A percentile compares a stretch with the other conserved stretches of the same genome.
Conservation (phyloP, 805 yeast genomes). For the Scheffersomyces stipitis region DNA sequence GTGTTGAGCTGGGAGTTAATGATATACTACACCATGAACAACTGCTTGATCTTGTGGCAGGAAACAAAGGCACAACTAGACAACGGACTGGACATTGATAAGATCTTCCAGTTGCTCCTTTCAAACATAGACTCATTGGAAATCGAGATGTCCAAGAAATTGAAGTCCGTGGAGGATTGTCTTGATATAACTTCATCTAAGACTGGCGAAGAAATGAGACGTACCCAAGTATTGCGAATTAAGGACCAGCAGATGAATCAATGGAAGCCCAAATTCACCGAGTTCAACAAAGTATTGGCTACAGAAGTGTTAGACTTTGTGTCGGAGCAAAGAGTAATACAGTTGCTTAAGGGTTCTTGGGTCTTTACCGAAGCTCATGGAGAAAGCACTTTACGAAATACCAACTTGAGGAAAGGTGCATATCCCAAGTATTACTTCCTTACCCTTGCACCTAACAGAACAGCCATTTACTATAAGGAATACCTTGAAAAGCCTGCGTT, state of each 20-base stretch:
- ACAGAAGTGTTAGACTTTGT: conserved; percentile 69
- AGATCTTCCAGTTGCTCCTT: conserved; percentile 46
- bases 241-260: conserved; percentile 32
- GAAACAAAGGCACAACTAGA: conserved; percentile 51
- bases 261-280: conserved; percentile 48
- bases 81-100: conserved; percentile 49
- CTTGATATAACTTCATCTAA: conserved; percentile 39
- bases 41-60: conserved; percentile 64
- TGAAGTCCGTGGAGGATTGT: conserved; percentile 43
- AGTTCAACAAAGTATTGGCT: conserved; percentile 50
- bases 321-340: conserved; percentile 70
- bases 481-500: conserved; percentile 46
- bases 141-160: conserved; percentile 14
- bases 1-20: conserved; percentile 54
- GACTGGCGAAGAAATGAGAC: conserved; percentile 52
- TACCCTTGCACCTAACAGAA: conserved; percentile 66
- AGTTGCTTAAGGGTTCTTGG: conserved; percentile 79
- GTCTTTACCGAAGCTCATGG: conserved; percentile 63
- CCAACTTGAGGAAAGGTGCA: conserved; percentile 13
- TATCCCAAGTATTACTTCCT: conserved; percentile 50
- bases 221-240: conserved; percentile 48
- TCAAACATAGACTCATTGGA: conserved; percentile 31
- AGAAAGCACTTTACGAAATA: conserved; percentile 25
- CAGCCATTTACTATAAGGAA: conserved; percentile 59
- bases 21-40: conserved; percentile 55